Conservation (phyloP, 202 grass and related monocot species). For the Bolboschoenoplectus hybrid region DNA sequence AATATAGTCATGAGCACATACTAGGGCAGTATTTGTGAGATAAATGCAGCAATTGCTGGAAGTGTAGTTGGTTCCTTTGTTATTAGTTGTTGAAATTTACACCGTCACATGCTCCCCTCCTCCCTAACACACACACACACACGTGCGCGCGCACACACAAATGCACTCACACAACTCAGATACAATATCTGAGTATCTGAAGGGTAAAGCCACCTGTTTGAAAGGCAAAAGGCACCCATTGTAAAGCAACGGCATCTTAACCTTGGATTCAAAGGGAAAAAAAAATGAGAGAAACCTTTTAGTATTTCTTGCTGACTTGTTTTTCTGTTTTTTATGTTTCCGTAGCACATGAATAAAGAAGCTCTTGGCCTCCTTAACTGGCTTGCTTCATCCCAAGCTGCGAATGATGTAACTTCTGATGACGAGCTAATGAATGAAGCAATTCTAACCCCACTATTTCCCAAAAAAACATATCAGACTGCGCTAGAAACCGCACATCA, state of each 20-base stretch:
- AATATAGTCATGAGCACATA: not conserved
- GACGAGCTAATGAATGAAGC: slow-evolving; percentile 82
- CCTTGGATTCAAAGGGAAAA: not conserved
- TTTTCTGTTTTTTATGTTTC: slow-evolving; percentile 44
- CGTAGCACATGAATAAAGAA: slow-evolving; percentile 70
- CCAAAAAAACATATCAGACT: slow-evolving; percentile 65
- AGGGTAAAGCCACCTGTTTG: not conserved
- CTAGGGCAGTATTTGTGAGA: not conserved
- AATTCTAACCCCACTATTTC: slow-evolving; percentile 79
- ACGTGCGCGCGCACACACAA: not conserved
- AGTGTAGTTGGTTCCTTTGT: slow-evolving; percentile 4
- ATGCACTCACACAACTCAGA: not conserved
- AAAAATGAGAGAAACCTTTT: slow-evolving; percentile 31
- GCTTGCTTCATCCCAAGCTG: slow-evolving; percentile 86
- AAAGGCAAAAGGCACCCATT: not conserved
- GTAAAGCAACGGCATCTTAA: not conserved
- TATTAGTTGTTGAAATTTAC: slow-evolving; percentile 10
- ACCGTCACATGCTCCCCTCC: not conserved
- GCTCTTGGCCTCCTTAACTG: slow-evolving; percentile 87
- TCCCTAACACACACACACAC: not conserved
- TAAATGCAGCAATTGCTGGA: not conserved
- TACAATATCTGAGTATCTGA: not conserved
- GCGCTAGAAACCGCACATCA: slow-evolving; percentile 75
- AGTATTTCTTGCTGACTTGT: slow-evolving; percentile 15
- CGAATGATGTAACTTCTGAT: slow-evolving; percentile 69